Conservation (phyloP, 2,329 filamentous ascomycete genomes). For the Apiospora malaysiana region DNA sequence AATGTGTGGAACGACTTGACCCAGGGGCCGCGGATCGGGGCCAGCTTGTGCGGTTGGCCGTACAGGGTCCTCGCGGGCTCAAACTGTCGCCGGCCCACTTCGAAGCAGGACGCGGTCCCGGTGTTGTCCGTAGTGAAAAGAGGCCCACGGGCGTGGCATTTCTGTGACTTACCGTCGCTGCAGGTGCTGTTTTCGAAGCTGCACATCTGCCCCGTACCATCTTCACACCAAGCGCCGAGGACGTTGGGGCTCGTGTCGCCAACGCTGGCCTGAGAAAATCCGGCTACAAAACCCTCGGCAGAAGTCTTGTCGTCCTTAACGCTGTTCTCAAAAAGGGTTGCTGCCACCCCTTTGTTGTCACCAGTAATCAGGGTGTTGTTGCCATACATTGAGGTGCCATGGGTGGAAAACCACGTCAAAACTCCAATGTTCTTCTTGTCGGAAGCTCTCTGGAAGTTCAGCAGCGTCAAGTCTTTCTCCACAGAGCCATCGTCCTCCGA, state of each 20-base stretch:
- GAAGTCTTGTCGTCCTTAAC: constrained; percentile 60
- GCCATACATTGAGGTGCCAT: constrained; percentile 87
- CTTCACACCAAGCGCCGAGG: constrained; percentile 87
- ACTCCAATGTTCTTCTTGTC: constrained; percentile 81
- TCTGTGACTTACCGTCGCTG: constrained; percentile 68
- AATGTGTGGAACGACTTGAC: constrained; percentile 88
- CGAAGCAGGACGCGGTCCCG: constrained; percentile 75
- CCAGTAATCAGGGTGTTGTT: constrained; percentile 92
- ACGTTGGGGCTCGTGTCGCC: constrained; percentile 92
- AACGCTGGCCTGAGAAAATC: constrained; percentile 90
- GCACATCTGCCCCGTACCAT: constrained; percentile 75
- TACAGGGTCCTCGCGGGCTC: constrained; percentile 51
- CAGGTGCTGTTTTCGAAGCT: constrained; percentile 86
- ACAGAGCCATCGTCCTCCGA: constrained; percentile 59
- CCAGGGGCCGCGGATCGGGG: constrained; percentile 63
- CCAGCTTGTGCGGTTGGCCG: constrained; percentile 53
- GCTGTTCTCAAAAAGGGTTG: constrained; percentile 80
- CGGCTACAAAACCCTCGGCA: constrained; percentile 78
- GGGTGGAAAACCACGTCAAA: constrained; percentile 89
- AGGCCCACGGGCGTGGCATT: constrained; percentile 77
- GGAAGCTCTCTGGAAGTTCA: constrained; percentile 76
- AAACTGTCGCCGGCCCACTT: constrained; percentile 77
- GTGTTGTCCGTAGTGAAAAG: constrained; percentile 71
- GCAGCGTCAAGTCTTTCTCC: constrained; percentile 78
- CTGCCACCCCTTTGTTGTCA: constrained; percentile 97